Conservation (phyloP, 768 basidiomycete species). For the Leccinum rimulosum region DNA sequence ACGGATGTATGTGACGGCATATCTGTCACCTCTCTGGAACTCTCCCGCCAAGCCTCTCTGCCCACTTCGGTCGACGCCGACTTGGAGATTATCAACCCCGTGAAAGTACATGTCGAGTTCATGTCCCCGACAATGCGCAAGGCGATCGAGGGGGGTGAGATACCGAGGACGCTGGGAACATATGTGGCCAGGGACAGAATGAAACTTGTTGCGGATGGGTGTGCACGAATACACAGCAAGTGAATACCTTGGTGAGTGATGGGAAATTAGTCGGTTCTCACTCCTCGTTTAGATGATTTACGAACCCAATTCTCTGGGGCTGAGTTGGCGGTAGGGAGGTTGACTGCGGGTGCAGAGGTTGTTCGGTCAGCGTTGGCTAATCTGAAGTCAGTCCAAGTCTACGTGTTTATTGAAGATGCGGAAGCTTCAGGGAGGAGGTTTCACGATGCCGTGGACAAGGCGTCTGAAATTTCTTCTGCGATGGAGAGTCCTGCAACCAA, state of each 20-base stretch:
- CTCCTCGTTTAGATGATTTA: slow-evolving; percentile 51
- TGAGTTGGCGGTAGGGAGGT: slow-evolving; percentile 48
- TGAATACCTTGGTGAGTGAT: background rate
- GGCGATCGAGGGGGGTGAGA: slow-evolving; percentile 70
- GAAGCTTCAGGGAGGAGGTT: slow-evolving; percentile 54
- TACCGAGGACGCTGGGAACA: slow-evolving; percentile 68
- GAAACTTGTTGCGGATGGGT: slow-evolving; percentile 74
- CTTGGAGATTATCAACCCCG: slow-evolving; percentile 62
- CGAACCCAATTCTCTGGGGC: slow-evolving; percentile 49
- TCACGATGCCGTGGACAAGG: slow-evolving; percentile 57
- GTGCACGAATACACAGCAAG: slow-evolving; percentile 66
- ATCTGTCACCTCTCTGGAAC: slow-evolving; percentile 52
- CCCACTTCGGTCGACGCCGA: slow-evolving; percentile 68
- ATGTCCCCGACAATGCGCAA: slow-evolving; percentile 63
- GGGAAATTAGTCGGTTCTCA: background rate
- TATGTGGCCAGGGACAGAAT: slow-evolving; percentile 80
- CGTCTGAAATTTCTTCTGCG: slow-evolving; percentile 45
- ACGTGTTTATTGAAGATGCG: slow-evolving; percentile 50
- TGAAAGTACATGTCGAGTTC: slow-evolving; percentile 74
- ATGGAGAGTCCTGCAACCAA: slow-evolving; percentile 58
- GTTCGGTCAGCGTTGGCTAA: slow-evolving; percentile 51
- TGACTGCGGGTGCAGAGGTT: slow-evolving; percentile 58
- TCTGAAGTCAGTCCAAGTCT: slow-evolving; percentile 39
- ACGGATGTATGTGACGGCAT: slow-evolving; percentile 69
- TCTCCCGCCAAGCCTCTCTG: slow-evolving; percentile 62